Evolutionary conservation across 169 alveolate genomes (phyloP), one percentile per base, ranked within the genome.

Genomic region (Eimeria tenella): DNA sequence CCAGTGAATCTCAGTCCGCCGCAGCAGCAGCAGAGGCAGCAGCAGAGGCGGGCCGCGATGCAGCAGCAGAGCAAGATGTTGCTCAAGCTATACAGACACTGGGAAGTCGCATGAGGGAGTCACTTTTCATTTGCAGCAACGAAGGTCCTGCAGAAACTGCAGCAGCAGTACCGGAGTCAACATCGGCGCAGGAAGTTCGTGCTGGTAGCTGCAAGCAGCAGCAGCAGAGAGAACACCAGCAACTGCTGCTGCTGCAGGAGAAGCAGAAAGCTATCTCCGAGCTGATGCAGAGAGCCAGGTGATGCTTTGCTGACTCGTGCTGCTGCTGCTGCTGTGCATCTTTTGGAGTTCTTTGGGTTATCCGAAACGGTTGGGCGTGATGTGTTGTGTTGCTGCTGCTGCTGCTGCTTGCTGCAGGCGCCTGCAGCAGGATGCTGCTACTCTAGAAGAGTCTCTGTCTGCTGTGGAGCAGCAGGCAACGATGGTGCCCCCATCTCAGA

Each of bases 401-500:
- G 89, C 25, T 53, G 73, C 23, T 81, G 73, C 31, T 21, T 81
- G 89, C 7, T 81, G 73, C 89, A 81, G 89, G 89, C 58, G 17
- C 52, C 74, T 81, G 89, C 89, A 81, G 73, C 74, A 81, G 74
- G 53, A 81, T 15, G 70, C 89, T 5, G 53, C 9, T 8, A 53
- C 19, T 4, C 74, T 81, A 56, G 89, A 81, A 17, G 60, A 52
- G 7, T 6, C 73, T 5, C 73, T 81, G 0, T 60, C 89, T 81
- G 89, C 73, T 56, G 70, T 56, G 19, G 89, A 81, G 74, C 89
- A 56, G 89, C 89, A 81, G 74, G 73, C 73, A 0, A 55, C 89
- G 42, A 5, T 19, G 5, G n/a, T 52, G 17, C 89, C 53, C 89
- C 89, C 89, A n/a, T 23, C 21, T 4, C 23, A n/a, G 23, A 10